A percentile compares a stretch with the other conserved stretches of the same genome.
These are phyloP conservation scores for Cryptococcus sp. DNA, from an alignment of 1,284 basidiomycete species.

Conservation along the genomic window DNA sequence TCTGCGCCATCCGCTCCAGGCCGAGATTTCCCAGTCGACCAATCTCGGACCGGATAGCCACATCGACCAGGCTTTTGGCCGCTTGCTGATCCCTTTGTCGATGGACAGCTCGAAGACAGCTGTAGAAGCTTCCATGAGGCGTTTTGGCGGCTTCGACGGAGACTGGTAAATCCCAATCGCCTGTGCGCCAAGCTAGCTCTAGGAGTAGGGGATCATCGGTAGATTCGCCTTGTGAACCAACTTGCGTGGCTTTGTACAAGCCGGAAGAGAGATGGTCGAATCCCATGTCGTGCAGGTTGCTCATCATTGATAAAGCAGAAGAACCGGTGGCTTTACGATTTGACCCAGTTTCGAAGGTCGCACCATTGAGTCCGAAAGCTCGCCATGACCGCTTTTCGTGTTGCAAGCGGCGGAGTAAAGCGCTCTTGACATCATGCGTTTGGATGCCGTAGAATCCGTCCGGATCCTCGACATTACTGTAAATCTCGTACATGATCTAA, in stretches of 20 bases:
- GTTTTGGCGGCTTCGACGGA: slow-evolving; percentile 30
- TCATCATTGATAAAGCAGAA: slow-evolving; percentile 54
- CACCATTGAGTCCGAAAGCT: slow-evolving; percentile 85
- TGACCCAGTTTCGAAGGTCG: slow-evolving; percentile 62
- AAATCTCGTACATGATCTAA: slow-evolving; percentile 78
- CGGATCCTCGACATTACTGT: slow-evolving; percentile 91
- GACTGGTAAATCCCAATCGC: slow-evolving; percentile 86
- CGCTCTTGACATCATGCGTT: slow-evolving; percentile 65
- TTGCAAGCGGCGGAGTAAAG: slow-evolving; percentile 77
- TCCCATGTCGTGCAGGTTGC: slow-evolving; percentile 79
- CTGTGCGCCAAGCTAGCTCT: slow-evolving; percentile 81
- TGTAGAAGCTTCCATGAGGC: slow-evolving; percentile 65
- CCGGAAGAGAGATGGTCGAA: slow-evolving; percentile 69
- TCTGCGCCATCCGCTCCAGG: slow-evolving; percentile 70
- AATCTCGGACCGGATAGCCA: slow-evolving; percentile 60
- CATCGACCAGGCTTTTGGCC: slow-evolving; percentile 54
- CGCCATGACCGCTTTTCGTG: slow-evolving; percentile 90
- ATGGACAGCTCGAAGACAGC: slow-evolving; percentile 70
- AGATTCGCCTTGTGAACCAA: slow-evolving; percentile 3
- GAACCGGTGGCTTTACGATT: not conserved
- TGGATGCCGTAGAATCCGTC: slow-evolving; percentile 96
- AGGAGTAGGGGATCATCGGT: slow-evolving; percentile 60
- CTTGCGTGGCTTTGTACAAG: slow-evolving; percentile 14
- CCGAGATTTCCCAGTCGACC: slow-evolving; percentile 62
- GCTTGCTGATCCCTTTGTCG: slow-evolving; percentile 59